phyloP scores from a whole-genome alignment of 2,329 filamentous ascomycete species.

The Penicillium sp. region DNA sequence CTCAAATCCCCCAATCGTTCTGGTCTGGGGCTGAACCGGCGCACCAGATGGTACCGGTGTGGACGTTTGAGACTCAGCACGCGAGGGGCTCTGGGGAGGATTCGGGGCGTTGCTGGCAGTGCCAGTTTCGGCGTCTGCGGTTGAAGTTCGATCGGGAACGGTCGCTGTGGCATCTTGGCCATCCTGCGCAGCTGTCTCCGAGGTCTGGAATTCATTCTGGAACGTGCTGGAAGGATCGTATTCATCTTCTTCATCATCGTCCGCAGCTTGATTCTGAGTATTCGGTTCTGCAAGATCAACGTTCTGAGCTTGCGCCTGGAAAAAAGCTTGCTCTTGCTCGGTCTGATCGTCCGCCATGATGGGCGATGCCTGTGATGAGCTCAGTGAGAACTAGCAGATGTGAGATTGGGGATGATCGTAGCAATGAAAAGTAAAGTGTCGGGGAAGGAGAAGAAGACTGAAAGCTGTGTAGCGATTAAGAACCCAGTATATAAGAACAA shows the following conservation, averaged over 20 bases:
- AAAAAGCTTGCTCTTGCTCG: slow-evolving; percentile 50
- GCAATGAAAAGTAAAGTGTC: background rate
- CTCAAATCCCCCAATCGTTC: slow-evolving; percentile 57
- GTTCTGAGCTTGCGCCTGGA: slow-evolving; percentile 46
- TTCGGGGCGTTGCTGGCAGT: slow-evolving; percentile 25
- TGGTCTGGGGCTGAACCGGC: slow-evolving; percentile 40
- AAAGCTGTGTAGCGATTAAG: too few species aligned
- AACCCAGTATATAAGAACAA: too few species aligned
- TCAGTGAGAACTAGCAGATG: slow-evolving; percentile 3
- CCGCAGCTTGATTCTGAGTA: slow-evolving; percentile 50
- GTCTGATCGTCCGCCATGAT: slow-evolving; percentile 50
- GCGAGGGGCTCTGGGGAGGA: slow-evolving; percentile 31
- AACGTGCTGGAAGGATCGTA: slow-evolving; percentile 49
- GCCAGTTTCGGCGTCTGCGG: slow-evolving; percentile 28
- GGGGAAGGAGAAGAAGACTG: too few species aligned
- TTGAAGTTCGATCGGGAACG: slow-evolving; percentile 18
- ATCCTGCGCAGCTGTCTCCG: slow-evolving; percentile 29
- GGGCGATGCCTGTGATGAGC: slow-evolving; percentile 7
- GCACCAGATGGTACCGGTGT: slow-evolving; percentile 31
- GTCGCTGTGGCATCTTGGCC: slow-evolving; percentile 23
- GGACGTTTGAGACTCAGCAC: slow-evolving; percentile 32
- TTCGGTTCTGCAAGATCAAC: slow-evolving; percentile 35
- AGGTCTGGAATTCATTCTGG: slow-evolving; percentile 37
- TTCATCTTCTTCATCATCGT: slow-evolving; percentile 53
- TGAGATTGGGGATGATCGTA: background rate